These are phyloP conservation scores for Nemania sp. DNA, from an alignment of 2,329 filamentous ascomycete species.

Conservation along the genomic window DNA sequence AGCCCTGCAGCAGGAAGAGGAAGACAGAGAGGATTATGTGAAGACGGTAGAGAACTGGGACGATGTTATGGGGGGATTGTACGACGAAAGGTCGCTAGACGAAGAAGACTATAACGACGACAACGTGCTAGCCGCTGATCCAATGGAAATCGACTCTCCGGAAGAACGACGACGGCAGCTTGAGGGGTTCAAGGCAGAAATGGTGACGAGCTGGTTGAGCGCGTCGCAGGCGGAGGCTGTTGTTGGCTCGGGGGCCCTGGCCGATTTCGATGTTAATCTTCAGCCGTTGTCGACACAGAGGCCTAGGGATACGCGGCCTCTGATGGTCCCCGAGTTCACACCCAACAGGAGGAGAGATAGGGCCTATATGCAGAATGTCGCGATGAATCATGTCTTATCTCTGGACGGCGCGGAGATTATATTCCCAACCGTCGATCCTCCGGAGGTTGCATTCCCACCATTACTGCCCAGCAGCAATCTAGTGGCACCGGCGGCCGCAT, in stretches of 20 bases:
- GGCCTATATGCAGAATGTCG: not conserved
- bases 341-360: not conserved
- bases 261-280: not conserved
- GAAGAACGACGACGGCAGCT: slow-evolving; percentile 25
- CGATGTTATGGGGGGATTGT: not conserved
- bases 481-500: too few species aligned
- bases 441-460: too few species aligned
- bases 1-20: slow-evolving; percentile 21
- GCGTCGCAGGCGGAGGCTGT: not conserved
- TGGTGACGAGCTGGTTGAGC: not conserved
- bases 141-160: slow-evolving; percentile 8
- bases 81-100: too few species aligned
- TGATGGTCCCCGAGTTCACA: slow-evolving; percentile 12
- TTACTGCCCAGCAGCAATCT: too few species aligned
- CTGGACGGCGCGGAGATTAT: not conserved
- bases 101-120: not conserved
- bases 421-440: too few species aligned
- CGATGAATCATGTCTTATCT: slow-evolving; percentile 11
- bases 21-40: not conserved
- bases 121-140: too few species aligned
- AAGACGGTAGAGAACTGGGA: slow-evolving; percentile 1
- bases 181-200: slow-evolving; percentile 14
- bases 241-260: slow-evolving; percentile 3
- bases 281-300: not conserved
- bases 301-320: not conserved